phyloP scores from a whole-genome alignment of 257 asterid genomes.

The Thymus mandschuricus region DNA sequence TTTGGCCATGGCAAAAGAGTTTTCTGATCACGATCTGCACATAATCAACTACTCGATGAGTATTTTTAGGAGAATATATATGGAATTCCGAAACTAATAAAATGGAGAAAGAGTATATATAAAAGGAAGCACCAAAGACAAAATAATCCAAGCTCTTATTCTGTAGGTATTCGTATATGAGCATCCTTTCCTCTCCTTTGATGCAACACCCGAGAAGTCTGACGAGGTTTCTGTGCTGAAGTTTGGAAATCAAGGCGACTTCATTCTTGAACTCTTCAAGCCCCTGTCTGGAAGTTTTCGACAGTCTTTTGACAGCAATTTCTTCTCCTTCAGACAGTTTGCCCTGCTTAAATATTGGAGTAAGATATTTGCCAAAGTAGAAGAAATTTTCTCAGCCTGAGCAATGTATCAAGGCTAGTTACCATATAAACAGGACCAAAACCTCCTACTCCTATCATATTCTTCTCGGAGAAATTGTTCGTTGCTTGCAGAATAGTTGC shows the following conservation, averaged over 20 bases:
- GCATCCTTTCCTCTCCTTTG: background rate
- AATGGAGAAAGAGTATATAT: background rate
- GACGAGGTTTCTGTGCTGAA: constrained; percentile 3
- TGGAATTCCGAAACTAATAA: no score
- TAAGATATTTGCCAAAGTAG: background rate
- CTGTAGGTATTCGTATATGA: background rate
- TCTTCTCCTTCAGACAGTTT: constrained; percentile 24
- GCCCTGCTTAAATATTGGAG: constrained; percentile 28
- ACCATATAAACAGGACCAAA: constrained; percentile 29
- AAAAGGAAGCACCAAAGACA: background rate
- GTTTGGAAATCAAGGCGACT: background rate
- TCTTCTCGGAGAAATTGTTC: constrained; percentile 39
- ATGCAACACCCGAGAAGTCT: constrained; percentile 7
- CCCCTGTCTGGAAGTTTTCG: constrained; percentile 45
- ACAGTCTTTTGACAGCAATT: constrained; percentile 49
- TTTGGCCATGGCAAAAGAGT: no score
- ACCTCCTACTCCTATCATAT: constrained; percentile 27
- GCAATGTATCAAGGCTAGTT: no score
- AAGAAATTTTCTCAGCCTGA: no score
- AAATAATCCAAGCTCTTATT: background rate
- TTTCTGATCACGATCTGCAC: no score
- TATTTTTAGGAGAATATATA: no score
- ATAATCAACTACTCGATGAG: no score
- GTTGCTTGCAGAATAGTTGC: constrained; percentile 39
- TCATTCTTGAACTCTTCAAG: constrained; percentile 21